Evolutionary conservation across 306 rosid species (phyloP).

Genomic region (Gastrolobium villosum): DNA sequence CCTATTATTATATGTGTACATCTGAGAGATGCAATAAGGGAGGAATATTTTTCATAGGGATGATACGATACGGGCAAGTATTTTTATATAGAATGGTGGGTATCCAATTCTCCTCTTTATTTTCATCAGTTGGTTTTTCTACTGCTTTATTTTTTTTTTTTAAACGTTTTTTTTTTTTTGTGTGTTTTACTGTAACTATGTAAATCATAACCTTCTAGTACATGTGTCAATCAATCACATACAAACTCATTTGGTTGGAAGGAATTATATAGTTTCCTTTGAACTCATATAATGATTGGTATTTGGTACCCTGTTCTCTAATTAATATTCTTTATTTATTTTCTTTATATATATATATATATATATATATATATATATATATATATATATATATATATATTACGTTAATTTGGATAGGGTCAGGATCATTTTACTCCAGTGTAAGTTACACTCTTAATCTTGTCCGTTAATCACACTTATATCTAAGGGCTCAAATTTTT

Average conservation of each 20-base stretch:
- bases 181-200: background rate
- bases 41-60: constrained; percentile 29
- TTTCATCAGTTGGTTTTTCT: background rate
- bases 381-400: too few relatives aligned
- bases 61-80: background rate
- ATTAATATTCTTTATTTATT: too few relatives aligned
- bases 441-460: too few relatives aligned
- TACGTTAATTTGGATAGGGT: too few relatives aligned
- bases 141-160: background rate
- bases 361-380: too few relatives aligned
- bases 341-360: too few relatives aligned
- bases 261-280: background rate
- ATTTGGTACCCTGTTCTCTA: too few relatives aligned
- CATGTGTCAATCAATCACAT: background rate
- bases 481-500: too few relatives aligned
- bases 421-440: too few relatives aligned
- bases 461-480: too few relatives aligned
- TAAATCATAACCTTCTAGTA: background rate
- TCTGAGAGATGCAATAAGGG: constrained; percentile 5
- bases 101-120: constrained; percentile 42
- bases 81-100: constrained; percentile 42
- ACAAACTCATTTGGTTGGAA: background rate
- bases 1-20: constrained; percentile 27
- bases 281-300: too few relatives aligned
- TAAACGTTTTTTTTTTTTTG: background rate